Percentiles rank a stretch among this genome's conserved stretches.
phyloP scores from a whole-genome alignment of 139 green algal genomes.

The Coelastrella sp. region DNA sequence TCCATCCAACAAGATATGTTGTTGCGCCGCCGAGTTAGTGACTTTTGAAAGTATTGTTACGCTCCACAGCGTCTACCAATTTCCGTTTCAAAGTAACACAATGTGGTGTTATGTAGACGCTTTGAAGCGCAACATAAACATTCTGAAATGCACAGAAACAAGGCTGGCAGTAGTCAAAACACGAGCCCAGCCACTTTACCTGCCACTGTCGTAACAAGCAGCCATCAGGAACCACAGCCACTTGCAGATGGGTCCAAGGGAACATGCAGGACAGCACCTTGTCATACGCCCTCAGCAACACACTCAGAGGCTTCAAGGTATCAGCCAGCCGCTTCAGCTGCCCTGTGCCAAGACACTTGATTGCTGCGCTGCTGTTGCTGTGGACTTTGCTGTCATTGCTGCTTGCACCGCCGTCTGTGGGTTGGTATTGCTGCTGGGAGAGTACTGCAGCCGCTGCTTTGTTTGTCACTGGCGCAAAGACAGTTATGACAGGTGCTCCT shows the following conservation, averaged over 20 bases:
- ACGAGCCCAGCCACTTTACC: neutral
- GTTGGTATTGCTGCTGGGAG: neutral
- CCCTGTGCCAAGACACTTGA: neutral
- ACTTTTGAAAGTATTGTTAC: too few relatives aligned
- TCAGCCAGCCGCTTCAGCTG: neutral
- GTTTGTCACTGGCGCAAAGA: neutral
- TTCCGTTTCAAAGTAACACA: too few relatives aligned
- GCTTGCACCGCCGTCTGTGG: neutral
- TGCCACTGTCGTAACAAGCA: neutral
- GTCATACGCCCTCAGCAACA: constrained; percentile 30
- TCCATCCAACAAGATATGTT: too few relatives aligned
- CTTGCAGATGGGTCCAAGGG: constrained; percentile 35
- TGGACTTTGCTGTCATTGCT: neutral
- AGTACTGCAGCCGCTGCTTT: neutral
- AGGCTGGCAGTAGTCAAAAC: neutral
- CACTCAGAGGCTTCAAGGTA: constrained; percentile 32
- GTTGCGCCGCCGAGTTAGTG: too few relatives aligned
- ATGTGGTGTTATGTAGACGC: neutral
- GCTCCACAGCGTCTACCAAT: too few relatives aligned
- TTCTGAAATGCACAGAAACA: too few relatives aligned
- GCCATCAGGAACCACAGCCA: constrained; percentile 31
- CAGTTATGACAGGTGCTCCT: constrained; percentile 7
- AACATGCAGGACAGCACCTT: constrained; percentile 36
- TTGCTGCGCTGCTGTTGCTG: neutral
- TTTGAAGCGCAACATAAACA: too few relatives aligned